Conservation (phyloP, 768 basidiomycete species). For the Pleurotus giganteus region DNA sequence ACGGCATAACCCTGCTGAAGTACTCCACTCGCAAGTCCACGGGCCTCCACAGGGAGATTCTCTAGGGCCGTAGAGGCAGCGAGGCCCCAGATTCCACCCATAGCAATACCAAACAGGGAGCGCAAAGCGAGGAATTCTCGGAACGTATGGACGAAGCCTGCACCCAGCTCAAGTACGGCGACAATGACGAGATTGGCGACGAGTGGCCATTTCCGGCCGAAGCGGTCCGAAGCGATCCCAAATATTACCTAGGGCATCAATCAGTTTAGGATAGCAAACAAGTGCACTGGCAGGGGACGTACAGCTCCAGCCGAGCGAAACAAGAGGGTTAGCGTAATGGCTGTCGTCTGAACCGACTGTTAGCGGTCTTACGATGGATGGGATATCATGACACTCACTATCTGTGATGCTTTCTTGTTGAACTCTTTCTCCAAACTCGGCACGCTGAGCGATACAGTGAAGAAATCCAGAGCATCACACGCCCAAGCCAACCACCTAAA, state of each 20-base stretch:
- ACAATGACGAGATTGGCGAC: slow-evolving; percentile 74
- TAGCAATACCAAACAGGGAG: slow-evolving; percentile 80
- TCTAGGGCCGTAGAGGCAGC: slow-evolving; percentile 82
- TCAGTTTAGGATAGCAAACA: slow-evolving; percentile 16
- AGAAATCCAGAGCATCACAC: slow-evolving; percentile 85
- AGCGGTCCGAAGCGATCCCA: slow-evolving; percentile 84
- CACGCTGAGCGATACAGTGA: slow-evolving; percentile 67
- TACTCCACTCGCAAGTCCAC: slow-evolving; percentile 83
- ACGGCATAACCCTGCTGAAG: slow-evolving; percentile 89
- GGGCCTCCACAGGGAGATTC: slow-evolving; percentile 81
- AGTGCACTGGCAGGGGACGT: slow-evolving; percentile 19
- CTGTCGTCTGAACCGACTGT: slow-evolving; percentile 48
- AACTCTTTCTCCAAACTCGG: slow-evolving; percentile 48
- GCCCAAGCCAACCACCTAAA: slow-evolving; percentile 82
- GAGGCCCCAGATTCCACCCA: slow-evolving; percentile 91
- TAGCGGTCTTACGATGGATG: not conserved
- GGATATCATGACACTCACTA: slow-evolving; percentile 30
- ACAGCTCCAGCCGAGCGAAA: slow-evolving; percentile 81
- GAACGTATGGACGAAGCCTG: slow-evolving; percentile 79
- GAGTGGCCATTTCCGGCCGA: slow-evolving; percentile 92
- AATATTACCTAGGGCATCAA: slow-evolving; percentile 53
- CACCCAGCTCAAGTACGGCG: slow-evolving; percentile 70
- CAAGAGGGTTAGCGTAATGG: slow-evolving; percentile 91
- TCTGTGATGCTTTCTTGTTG: slow-evolving; percentile 32
- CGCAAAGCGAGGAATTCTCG: slow-evolving; percentile 77